Evolutionary conservation across 2,329 filamentous ascomycete genomes (phyloP), one percentile per base, ranked within the genome.

Genomic region (Aspergillus sp.): DNA sequence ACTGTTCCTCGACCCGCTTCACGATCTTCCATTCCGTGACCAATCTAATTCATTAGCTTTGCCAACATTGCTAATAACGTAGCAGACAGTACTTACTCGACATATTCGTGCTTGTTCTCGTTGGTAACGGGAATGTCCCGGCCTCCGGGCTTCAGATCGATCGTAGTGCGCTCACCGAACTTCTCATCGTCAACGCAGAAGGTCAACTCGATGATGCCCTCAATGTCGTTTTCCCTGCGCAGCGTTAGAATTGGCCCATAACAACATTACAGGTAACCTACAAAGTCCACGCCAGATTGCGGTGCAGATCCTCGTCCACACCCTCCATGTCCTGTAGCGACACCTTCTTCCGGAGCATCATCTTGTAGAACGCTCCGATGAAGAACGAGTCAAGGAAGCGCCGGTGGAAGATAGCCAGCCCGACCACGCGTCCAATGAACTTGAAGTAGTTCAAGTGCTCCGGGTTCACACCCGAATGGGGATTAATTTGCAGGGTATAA

Each of bases 371-470:
- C 30, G 95, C 95, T 52, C 95, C 95, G 73, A 99, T 98, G 78
- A 99, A 99, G 83, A 99, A 99, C 36, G 95, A 96, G 75, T 99
- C 95, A 65, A 99, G 81, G 84, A 99, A 99, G 54, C 95, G 89
- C 60, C 95, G 87, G 78, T 99, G 95, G 88, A 99, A 99, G 72
- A 99, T 99, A 62, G 95, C 94, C 68, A 99, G 79, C 62, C 95
- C 95, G 61, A 99, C 95, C 27, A 99, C 95, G 62, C 95, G 91
- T 52, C 95, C 95, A 72, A 99, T 99, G 75, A 99, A 99, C 79
- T 96, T 98, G 87, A 99, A 99, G 81, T 98, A 99, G 77, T 97
- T 98, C 71, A 99, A 83, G 86, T 99, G 95, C 80, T 99, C 95
- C 0, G 95, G 95, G 78, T 99, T 99, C 80, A 99, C 98, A 66